A percentile compares a stretch with the other conserved stretches of the same genome.
Evolutionary conservation across 208 protist genomes (phyloP).

Genomic region (Wallacemonas collosoma): DNA sequence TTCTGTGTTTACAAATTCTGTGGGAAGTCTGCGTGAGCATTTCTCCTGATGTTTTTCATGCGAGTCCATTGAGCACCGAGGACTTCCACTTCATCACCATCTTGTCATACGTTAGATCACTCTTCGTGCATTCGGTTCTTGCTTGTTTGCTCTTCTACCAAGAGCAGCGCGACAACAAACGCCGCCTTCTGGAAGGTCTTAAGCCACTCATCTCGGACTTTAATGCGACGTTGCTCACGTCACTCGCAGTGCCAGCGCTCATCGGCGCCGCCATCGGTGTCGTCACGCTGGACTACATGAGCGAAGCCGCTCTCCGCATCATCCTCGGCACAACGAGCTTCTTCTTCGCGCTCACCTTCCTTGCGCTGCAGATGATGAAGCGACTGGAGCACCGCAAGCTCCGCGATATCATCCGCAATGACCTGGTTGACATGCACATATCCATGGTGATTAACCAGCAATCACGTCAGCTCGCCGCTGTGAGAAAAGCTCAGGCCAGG

Average conservation of each 20-base stretch:
- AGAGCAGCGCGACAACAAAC: slow-evolving; percentile 26
- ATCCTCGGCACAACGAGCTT: slow-evolving; percentile 39
- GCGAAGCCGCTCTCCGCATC: slow-evolving; percentile 30
- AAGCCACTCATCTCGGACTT: slow-evolving; percentile 21
- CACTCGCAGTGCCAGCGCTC: slow-evolving; percentile 26
- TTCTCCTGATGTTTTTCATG: slow-evolving; percentile 15
- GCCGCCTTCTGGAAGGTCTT: slow-evolving; percentile 18
- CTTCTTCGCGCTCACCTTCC: slow-evolving; percentile 42
- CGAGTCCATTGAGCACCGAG: slow-evolving; percentile 22
- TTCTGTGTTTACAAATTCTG: slow-evolving; percentile 20
- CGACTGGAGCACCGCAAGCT: slow-evolving; percentile 33
- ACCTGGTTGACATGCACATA: slow-evolving; percentile 34
- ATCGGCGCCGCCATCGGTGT: slow-evolving; percentile 26
- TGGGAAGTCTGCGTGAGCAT: slow-evolving; percentile 20
- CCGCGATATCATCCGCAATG: slow-evolving; percentile 39
- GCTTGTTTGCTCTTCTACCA: slow-evolving; percentile 24
- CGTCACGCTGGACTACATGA: slow-evolving; percentile 27
- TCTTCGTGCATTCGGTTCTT: slow-evolving; percentile 35
- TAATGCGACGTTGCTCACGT: slow-evolving; percentile 24
- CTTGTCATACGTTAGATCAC: slow-evolving; percentile 33
- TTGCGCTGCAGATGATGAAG: slow-evolving; percentile 43
- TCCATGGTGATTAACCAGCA: slow-evolving; percentile 28
- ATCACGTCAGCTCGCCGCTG: slow-evolving; percentile 4
- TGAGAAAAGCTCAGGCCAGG: neutral
- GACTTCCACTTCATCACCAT: slow-evolving; percentile 32